Evolutionary conservation across 768 basidiomycete genomes (phyloP).

Genomic region (Gloeophyllum trabeum): DNA sequence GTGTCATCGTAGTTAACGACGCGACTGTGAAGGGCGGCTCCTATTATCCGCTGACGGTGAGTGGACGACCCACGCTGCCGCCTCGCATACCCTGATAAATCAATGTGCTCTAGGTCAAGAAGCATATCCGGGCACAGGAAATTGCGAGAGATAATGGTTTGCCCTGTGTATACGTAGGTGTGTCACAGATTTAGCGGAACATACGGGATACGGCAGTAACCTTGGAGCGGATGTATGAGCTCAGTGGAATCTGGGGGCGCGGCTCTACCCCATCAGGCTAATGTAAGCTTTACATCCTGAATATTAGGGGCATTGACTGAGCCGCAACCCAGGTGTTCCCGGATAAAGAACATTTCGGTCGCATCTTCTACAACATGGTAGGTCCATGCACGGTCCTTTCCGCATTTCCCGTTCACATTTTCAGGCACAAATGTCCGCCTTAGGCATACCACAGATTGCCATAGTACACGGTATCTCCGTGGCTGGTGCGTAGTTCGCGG

Average conservation of each 20-base stretch:
- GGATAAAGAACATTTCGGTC: slow-evolving; percentile 90
- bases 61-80: slow-evolving; percentile 6
- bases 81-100: neutral
- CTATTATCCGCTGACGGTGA: slow-evolving; percentile 78
- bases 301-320: too few species aligned
- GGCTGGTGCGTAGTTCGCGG: slow-evolving; percentile 38
- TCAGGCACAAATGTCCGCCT: slow-evolving; percentile 86
- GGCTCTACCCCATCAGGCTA: slow-evolving; percentile 85
- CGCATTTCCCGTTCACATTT: neutral
- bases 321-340: slow-evolving; percentile 83
- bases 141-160: slow-evolving; percentile 85
- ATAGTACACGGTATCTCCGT: slow-evolving; percentile 93
- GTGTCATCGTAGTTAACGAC: slow-evolving; percentile 89
- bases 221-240: too few species aligned
- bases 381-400: slow-evolving; percentile 6
- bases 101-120: slow-evolving; percentile 60
- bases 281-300: too few species aligned
- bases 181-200: too few species aligned
- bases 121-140: slow-evolving; percentile 89
- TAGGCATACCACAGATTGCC: slow-evolving; percentile 85
- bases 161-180: slow-evolving; percentile 89
- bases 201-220: too few species aligned
- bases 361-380: slow-evolving; percentile 97
- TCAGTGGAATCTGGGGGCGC: slow-evolving; percentile 92
- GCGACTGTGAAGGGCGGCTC: slow-evolving; percentile 90